phyloP scores from a whole-genome alignment of 2,329 filamentous ascomycete species.

The Anisogramma anomala region DNA sequence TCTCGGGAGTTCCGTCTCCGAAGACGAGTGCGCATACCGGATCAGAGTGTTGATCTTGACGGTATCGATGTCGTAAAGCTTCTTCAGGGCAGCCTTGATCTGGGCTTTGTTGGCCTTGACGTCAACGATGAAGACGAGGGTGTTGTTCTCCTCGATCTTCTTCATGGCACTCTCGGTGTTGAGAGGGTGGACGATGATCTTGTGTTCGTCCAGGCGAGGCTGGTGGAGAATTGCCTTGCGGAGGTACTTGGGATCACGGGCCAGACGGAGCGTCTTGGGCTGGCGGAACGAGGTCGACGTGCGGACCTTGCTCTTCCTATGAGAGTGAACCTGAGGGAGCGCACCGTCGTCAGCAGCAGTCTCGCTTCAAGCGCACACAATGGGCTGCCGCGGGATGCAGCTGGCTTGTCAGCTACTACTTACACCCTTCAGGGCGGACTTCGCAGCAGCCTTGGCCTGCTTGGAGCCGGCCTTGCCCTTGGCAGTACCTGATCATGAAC shows the following conservation, averaged over 20 bases:
- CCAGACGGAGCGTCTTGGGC: conserved; percentile 90
- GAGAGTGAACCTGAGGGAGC: conserved; percentile 36
- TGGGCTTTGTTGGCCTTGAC: conserved; percentile 99
- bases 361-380: too few relatives aligned
- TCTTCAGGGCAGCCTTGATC: conserved; percentile 97
- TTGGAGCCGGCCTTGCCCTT: conserved; percentile 54
- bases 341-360: conserved; percentile 17
- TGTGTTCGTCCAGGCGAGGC: conserved; percentile 91
- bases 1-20: neutral
- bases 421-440: conserved; percentile 94
- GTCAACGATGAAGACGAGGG: conserved; percentile 93
- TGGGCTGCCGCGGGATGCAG: too few relatives aligned
- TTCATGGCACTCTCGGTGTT: conserved; percentile 99
- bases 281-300: conserved; percentile 91
- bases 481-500: conserved; percentile 38
- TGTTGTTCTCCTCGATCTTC: conserved; percentile 99
- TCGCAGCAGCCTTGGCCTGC: conserved; percentile 88
- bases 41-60: conserved; percentile 99
- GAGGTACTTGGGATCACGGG: conserved; percentile 87
- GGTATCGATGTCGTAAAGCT: conserved; percentile 96
- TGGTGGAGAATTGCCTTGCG: conserved; percentile 87
- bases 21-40: conserved; percentile 47
- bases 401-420: too few relatives aligned
- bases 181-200: conserved; percentile 93
- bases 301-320: conserved; percentile 91